Base-by-base conservation (phyloP, 805 yeast species). In the Hanseniaspora clermontiae region DNA sequence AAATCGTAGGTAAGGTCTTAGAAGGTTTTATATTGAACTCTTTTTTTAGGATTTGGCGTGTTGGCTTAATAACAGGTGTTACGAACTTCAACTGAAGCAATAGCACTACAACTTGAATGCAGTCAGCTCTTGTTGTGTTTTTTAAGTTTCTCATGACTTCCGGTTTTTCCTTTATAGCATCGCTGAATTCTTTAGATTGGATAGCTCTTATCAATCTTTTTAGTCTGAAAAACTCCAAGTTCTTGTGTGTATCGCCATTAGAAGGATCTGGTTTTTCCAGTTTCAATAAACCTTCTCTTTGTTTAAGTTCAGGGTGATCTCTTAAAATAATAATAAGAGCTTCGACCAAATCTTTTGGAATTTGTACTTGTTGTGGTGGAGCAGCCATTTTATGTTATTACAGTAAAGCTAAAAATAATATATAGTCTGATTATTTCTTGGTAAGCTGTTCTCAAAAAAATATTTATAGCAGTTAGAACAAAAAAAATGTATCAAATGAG, bases 171-270 rank as follows among this genome's bases (percentile, higher is more conserved):
- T 71, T 62, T 52, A 77, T 78, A 60, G 73, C 78, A 60, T 64
- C 67, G 62, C 76, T 75, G 69, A 88, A 93, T 47, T 83, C 90
- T 1, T 79, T 83, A 55, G 88, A 80, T 38, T 80, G 71, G 57
- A 91, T 74, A 1, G 95, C 95, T 61, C 97, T 75, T 14, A 80
- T 71, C 45, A 87, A 84, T 64, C 98, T 79, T 69, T 91, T 91
- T 68, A 76, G 84, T 61, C 95, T 77, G 77, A 91, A 93, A 68
- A 93, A 89, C 58, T 87, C 95, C 56, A 84, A 82, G 15, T 20
- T 46, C 39, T 46, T 46, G 10, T n/a, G 19, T 31, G 17, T 38
- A 31, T 53, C 57, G 5, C 57, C 57, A 12, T 42, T 46, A 11
- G 3, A 8, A 29, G 51, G 51, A n/a, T 43, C 57, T 1, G 56